Evolutionary conservation across 257 asterid species (phyloP).

Genomic region (Solanum lignicaule): DNA sequence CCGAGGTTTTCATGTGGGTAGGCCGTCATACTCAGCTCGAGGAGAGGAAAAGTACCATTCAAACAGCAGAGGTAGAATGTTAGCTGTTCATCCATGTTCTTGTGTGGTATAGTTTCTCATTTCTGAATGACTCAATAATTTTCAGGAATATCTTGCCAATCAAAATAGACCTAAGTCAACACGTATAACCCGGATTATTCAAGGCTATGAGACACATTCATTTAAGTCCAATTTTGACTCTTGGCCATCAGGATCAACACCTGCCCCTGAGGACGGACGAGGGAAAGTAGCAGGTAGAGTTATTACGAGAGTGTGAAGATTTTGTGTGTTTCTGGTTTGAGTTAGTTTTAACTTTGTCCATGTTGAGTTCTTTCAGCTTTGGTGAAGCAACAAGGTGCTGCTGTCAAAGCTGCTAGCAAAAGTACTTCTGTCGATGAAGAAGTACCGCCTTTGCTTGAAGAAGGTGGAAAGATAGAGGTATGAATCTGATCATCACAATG

Average conservation of each 20-base stretch:
- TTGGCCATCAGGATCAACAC: constrained; percentile 88
- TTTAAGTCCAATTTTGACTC: constrained; percentile 86
- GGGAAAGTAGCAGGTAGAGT: constrained; percentile 93
- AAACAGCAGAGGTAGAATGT: constrained; percentile 68
- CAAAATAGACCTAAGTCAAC: constrained; percentile 91
- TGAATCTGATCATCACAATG: constrained; percentile 16
- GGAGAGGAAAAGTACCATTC: constrained; percentile 78
- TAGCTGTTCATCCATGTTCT: background rate
- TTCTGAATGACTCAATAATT: background rate
- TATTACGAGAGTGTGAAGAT: background rate
- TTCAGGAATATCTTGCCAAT: constrained; percentile 73
- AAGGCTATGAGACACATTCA: constrained; percentile 90
- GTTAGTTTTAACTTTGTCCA: background rate
- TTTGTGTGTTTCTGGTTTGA: background rate
- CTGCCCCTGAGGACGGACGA: constrained; percentile 91
- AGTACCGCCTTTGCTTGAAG: constrained; percentile 94
- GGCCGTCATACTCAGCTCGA: constrained; percentile 97
- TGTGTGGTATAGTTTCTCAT: constrained; percentile 7
- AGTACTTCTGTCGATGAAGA: constrained; percentile 73
- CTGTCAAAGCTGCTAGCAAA: constrained; percentile 64
- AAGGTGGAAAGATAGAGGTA: constrained; percentile 88
- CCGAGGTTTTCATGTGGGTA: constrained; percentile 87
- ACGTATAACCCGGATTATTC: constrained; percentile 56
- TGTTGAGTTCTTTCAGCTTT: constrained; percentile 44
- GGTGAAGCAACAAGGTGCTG: constrained; percentile 96